These are phyloP conservation scores for Colletotrichum sp. DNA, from an alignment of 2,329 filamentous ascomycete genomes.

Conservation along the genomic window DNA sequence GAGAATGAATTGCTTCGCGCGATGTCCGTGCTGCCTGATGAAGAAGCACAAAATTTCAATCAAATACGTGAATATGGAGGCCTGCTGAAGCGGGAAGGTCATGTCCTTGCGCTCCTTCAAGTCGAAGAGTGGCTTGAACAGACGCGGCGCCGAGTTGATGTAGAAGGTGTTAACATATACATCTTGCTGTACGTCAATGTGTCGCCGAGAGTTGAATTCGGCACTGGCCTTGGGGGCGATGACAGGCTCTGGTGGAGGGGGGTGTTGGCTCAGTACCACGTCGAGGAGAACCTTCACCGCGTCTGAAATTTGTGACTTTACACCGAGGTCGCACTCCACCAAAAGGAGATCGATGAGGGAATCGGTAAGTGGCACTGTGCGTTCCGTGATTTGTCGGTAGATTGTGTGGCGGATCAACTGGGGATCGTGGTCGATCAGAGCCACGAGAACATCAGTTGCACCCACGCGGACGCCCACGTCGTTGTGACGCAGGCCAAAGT, in stretches of 20 bases:
- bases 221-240: neutral
- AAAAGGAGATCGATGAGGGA: constrained; percentile 91
- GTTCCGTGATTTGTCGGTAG: constrained; percentile 89
- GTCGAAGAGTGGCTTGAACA: constrained; percentile 87
- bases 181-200: constrained; percentile 75
- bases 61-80: constrained; percentile 88
- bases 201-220: neutral
- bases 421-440: constrained; percentile 94
- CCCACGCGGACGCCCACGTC: constrained; percentile 89
- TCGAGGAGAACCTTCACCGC: constrained; percentile 94
- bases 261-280: constrained; percentile 35
- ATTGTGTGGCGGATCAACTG: constrained; percentile 93
- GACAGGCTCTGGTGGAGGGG: neutral
- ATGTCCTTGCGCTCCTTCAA: constrained; percentile 74
- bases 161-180: constrained; percentile 89
- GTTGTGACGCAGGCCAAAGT: constrained; percentile 84
- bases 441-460: constrained; percentile 90
- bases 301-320: constrained; percentile 95
- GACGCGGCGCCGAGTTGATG: constrained; percentile 80
- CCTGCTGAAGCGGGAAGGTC: constrained; percentile 80
- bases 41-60: constrained; percentile 96
- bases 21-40: constrained; percentile 83
- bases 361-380: constrained; percentile 85
- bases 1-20: constrained; percentile 88
- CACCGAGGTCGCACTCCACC: constrained; percentile 89